Evolutionary conservation across 306 rosid species (phyloP).

Genomic region (Arachis hypogaea): DNA sequence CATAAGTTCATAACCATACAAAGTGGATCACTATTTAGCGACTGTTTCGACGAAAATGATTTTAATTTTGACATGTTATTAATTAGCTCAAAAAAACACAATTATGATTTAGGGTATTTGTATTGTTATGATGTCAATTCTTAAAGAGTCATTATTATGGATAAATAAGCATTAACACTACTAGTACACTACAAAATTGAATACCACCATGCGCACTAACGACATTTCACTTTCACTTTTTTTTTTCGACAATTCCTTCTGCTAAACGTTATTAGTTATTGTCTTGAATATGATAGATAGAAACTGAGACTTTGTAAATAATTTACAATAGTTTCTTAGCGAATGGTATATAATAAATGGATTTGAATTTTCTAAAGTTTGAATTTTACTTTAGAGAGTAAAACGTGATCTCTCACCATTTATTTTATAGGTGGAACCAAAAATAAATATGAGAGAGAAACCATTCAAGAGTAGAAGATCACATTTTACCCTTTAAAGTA

Average conservation of each 20-base stretch:
- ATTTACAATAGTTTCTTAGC: no score
- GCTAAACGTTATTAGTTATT: slow-evolving; percentile 27
- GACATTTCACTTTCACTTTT: slow-evolving; percentile 1
- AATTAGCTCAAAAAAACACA: neutral
- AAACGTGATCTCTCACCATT: no score
- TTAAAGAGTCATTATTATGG: slow-evolving; percentile 14
- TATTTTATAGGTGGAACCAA: no score
- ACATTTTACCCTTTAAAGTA: no score
- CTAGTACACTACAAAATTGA: slow-evolving; percentile 25
- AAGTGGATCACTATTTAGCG: slow-evolving; percentile 5
- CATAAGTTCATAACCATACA: neutral
- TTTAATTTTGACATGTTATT: no score
- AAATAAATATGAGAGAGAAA: no score
- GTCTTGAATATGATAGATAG: slow-evolving; percentile 13
- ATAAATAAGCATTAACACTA: slow-evolving; percentile 12
- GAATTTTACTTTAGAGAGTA: no score
- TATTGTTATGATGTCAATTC: slow-evolving; percentile 19
- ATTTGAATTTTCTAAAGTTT: no score
- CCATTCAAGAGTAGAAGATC: no score
- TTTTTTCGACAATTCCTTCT: neutral
- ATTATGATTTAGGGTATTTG: neutral
- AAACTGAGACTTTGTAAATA: neutral
- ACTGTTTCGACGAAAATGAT: neutral
- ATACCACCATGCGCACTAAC: slow-evolving; percentile 2
- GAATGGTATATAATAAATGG: no score